Conservation (phyloP, 179 eudicot genomes). For the Carnegiea gigantea region DNA sequence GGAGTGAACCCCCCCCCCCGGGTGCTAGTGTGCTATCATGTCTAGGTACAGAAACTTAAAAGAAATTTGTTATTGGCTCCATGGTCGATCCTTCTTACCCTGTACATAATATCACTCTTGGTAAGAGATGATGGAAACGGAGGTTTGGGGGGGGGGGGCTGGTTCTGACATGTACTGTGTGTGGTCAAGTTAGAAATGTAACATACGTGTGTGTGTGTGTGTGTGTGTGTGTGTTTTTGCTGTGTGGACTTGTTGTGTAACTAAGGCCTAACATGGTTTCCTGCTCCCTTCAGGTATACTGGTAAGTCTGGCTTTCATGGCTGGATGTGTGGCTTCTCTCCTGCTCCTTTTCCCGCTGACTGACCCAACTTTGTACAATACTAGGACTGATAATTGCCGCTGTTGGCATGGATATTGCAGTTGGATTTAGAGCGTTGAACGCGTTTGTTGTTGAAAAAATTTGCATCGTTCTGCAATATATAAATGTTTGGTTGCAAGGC, state of each 20-base stretch:
- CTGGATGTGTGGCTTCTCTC: conserved; percentile 53
- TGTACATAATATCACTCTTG: neutral
- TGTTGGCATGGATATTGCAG: conserved; percentile 85
- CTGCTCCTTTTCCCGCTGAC: conserved; percentile 66
- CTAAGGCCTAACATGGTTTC: conserved; percentile 12
- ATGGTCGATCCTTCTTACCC: too few relatives aligned
- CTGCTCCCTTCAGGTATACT: conserved; percentile 44
- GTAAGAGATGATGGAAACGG: too few relatives aligned
- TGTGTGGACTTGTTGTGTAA: neutral
- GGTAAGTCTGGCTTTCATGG: conserved; percentile 48
- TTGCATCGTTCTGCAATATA: too few relatives aligned
- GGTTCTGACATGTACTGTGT: too few relatives aligned
- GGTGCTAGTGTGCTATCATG: neutral
- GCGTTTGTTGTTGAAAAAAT: conserved; percentile 3
- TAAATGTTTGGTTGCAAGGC: too few relatives aligned
- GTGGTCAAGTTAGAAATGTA: too few relatives aligned
- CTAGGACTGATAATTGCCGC: conserved; percentile 50
- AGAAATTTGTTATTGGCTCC: too few relatives aligned
- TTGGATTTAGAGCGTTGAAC: conserved; percentile 42
- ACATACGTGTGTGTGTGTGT: too few relatives aligned
- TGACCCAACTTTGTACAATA: conserved; percentile 54
- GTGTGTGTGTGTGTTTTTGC: too few relatives aligned
- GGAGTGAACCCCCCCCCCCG: too few relatives aligned
- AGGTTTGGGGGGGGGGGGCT: too few relatives aligned
- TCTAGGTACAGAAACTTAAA: neutral